Evolutionary conservation across 192 early-diverging fungal genomes (phyloP).

Genomic region (Coemansia sp.): DNA sequence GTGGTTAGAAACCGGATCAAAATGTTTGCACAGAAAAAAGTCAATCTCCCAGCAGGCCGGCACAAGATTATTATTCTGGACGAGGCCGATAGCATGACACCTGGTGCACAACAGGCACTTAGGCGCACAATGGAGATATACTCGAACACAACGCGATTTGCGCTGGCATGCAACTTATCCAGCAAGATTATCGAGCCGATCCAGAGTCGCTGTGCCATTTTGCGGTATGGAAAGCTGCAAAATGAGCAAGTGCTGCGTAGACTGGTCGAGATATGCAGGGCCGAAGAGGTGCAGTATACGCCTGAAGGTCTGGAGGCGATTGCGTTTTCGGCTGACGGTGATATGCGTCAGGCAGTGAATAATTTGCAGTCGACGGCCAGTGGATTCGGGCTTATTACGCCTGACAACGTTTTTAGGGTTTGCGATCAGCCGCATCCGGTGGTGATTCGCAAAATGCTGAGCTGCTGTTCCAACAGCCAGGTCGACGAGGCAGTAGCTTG

Average conservation of each 20-base stretch:
- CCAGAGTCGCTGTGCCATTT: slow-evolving; percentile 90
- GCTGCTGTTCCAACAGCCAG: slow-evolving; percentile 64
- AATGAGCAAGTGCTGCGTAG: slow-evolving; percentile 79
- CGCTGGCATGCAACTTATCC: slow-evolving; percentile 93
- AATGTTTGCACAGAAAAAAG: slow-evolving; percentile 98
- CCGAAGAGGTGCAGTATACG: slow-evolving; percentile 82
- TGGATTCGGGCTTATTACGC: slow-evolving; percentile 82
- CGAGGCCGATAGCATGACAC: slow-evolving; percentile 99
- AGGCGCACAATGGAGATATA: slow-evolving; percentile 98
- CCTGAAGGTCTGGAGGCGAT: slow-evolving; percentile 90
- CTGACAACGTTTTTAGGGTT: slow-evolving; percentile 93
- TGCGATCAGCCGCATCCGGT: slow-evolving; percentile 97
- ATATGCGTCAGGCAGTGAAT: slow-evolving; percentile 98
- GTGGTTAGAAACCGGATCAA: slow-evolving; percentile 97
- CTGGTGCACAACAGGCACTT: slow-evolving; percentile 94
- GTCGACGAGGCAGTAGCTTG: slow-evolving; percentile 71
- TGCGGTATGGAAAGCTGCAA: slow-evolving; percentile 79
- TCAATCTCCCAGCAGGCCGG: slow-evolving; percentile 83
- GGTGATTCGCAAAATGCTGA: slow-evolving; percentile 71
- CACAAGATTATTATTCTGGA: slow-evolving; percentile 94
- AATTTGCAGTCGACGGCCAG: slow-evolving; percentile 89
- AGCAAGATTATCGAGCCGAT: slow-evolving; percentile 98
- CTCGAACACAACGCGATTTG: slow-evolving; percentile 93
- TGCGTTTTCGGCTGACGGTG: slow-evolving; percentile 95
- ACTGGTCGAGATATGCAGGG: slow-evolving; percentile 78